Evolutionary conservation across 371 early-diverging fungal species (phyloP), one percentile per base, ranked within the genome.

Genomic region (Syncephalis fuscata): DNA sequence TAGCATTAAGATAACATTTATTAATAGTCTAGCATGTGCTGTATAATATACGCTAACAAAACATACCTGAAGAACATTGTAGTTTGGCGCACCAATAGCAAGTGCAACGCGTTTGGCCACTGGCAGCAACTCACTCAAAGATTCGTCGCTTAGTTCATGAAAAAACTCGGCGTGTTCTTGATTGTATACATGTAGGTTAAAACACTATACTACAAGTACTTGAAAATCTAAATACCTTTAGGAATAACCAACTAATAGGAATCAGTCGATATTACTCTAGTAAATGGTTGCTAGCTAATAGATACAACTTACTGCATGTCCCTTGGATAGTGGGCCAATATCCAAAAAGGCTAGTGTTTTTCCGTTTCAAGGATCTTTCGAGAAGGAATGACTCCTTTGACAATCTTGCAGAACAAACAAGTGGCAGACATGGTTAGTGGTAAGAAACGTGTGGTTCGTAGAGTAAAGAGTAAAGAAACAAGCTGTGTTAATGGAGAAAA

Each of bases 321-420:
- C 87, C 44, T 80, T 74, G 36, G 76, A 74, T 21, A 89, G 61
- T 24, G 88, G 90, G 5, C 73, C 72, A 51, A 85, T 74, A 53
- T 88, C 87, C 53, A 85, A 63, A 56, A 86, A 82, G 3, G 80
- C 66, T 57, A 64, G 74, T 48, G 74, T 78, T 43, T 36, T 53
- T 84, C 82, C 14, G 86, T 91, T 62, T 94, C 95, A 10, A 78
- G 43, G 19, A 94, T 53, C 55, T 80, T 75, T 49, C 74, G 69
- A 39, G 85, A 83, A 39, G 93, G 92, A 45, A 92, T 89, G 39
- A 76, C 76, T 43, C 87, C 81, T 60, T 75, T 67, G 56, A 87
- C 71, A 56, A 92, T 89, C 58, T 83, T 86, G 74, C 93, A 92
- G 59, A 92, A 92, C 55, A 91, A 63, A 71, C 93, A 92, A 55